phyloP scores from a whole-genome alignment of 2,329 filamentous ascomycete species.

The Harringtonia aguacate region DNA sequence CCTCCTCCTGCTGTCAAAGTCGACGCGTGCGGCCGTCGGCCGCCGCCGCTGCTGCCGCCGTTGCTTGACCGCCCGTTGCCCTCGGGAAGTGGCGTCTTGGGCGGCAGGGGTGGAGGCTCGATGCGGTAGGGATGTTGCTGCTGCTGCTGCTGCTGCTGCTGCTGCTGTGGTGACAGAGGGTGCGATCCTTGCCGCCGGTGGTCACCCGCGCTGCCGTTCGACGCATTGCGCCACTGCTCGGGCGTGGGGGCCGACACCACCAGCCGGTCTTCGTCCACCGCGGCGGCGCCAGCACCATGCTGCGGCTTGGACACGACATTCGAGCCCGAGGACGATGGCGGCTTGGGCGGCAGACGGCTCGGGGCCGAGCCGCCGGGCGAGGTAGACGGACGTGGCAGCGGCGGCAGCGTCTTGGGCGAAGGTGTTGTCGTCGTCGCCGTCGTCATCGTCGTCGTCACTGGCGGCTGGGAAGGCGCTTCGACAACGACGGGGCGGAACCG shows the following conservation, averaged over 20 bases:
- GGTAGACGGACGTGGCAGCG: background rate
- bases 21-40: background rate
- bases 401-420: conserved; percentile 8
- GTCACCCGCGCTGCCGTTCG: conserved; percentile 3
- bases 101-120: conserved; percentile 61
- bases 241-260: conserved; percentile 47
- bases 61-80: conserved; percentile 16
- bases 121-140: conserved; percentile 23
- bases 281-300: conserved; percentile 12
- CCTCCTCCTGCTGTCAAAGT: conserved; percentile 13
- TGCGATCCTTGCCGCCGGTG: conserved; percentile 17
- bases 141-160: background rate
- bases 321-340: too few species aligned
- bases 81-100: conserved; percentile 65
- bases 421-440: background rate
- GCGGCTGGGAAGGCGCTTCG: conserved; percentile 12
- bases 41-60: conserved; percentile 13
- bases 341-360: too few species aligned
- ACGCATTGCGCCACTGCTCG: conserved; percentile 44
- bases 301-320: background rate
- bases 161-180: conserved; percentile 11
- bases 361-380: background rate
- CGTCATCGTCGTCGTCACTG: too few species aligned
- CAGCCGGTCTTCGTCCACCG: conserved; percentile 41
- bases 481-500: conserved; percentile 26